Conservation (phyloP, 2,329 filamentous ascomycete species). For the Hysterium pulicare region DNA sequence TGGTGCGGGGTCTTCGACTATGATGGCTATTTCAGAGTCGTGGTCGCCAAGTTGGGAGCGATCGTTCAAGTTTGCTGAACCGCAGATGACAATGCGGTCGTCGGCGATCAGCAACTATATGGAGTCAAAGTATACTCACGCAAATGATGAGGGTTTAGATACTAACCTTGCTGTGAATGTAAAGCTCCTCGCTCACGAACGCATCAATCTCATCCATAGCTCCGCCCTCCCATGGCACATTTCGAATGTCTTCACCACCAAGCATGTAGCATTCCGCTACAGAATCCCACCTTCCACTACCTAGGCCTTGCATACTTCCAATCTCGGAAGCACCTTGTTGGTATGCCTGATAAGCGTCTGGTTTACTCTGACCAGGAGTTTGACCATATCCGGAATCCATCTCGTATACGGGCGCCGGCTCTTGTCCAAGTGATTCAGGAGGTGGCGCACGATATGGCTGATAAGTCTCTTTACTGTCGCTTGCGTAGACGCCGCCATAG, state of each 20-base stretch:
- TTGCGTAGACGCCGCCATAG: slow-evolving; percentile 39
- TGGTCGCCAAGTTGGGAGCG: slow-evolving; percentile 77
- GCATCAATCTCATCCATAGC: slow-evolving; percentile 57
- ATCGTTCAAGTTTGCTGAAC: slow-evolving; percentile 68
- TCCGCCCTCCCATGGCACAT: slow-evolving; percentile 58
- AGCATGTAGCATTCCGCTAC: slow-evolving; percentile 83
- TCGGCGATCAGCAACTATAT: slow-evolving; percentile 69
- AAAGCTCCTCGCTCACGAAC: slow-evolving; percentile 61
- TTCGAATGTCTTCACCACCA: slow-evolving; percentile 65
- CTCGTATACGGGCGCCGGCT: slow-evolving; percentile 23
- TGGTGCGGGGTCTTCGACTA: slow-evolving; percentile 73
- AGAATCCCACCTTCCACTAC: slow-evolving; percentile 65
- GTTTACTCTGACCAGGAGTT: slow-evolving; percentile 5
- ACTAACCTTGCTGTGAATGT: slow-evolving; percentile 61
- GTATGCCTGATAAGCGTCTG: slow-evolving; percentile 61
- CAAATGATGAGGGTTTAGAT: not conserved
- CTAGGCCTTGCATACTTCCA: slow-evolving; percentile 44
- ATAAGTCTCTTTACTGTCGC: slow-evolving; percentile 32
- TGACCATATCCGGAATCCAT: slow-evolving; percentile 15
- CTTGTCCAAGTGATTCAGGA: slow-evolving; percentile 21
- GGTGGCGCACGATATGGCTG: slow-evolving; percentile 31
- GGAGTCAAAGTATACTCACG: too few species aligned
- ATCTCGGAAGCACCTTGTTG: slow-evolving; percentile 64
- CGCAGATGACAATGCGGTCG: slow-evolving; percentile 77
- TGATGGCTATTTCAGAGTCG: slow-evolving; percentile 85